Base-by-base conservation (phyloP, 441 rosid species). In the Euphorbia schlechtendalii region DNA sequence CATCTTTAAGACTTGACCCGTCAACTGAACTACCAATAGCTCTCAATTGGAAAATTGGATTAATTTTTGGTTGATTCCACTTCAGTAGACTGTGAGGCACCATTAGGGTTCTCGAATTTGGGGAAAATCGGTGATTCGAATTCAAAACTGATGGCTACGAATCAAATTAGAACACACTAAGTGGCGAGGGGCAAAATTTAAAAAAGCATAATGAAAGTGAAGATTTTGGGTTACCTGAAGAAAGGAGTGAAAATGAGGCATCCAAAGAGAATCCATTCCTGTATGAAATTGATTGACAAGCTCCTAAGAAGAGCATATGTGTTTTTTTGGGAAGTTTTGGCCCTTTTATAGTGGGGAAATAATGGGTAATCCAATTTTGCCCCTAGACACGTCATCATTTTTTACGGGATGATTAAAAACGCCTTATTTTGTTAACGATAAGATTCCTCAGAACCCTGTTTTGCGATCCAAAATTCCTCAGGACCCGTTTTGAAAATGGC, bases 181-280 rank as follows among this genome's bases (percentile, higher is more conserved):
- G 10, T 15, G 36, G 10, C n/a, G n/a, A n/a, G n/a, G 3, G 38
- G 22, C 8, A 49, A 13, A 5, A 8, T 0, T n/a, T 21, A 41
- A 56, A 60, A 49, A 7, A n/a, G n/a, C 21, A 4, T 66, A 38
- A 41, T 0, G n/a, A 21, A 8, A 40, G 24, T 0, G 20, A 11
- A 25, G 17, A 52, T n/a, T 15, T 4, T 12, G 15, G 15, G 30
- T 30, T 54, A 86, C 92, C 86, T 77, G 85, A 59, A 67, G 66
- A 68, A 73, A 70, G 34, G 82, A 69, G 32, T 71, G 80, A 64
- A 69, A 76, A 13, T 77, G 83, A 58, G 83, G 82, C 34, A 86
- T 36, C 40, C 40, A 36, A 36, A 36, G 40, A 36, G 40, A 76
- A 0, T 90, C 71, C 90, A 84, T 87, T 70, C 34, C 1, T n/a